Percentiles rank a stretch among this genome's conserved stretches.
These are phyloP conservation scores for Fraxinus platypoda DNA, from an alignment of 305 asterid genomes.

Conservation along the genomic window DNA sequence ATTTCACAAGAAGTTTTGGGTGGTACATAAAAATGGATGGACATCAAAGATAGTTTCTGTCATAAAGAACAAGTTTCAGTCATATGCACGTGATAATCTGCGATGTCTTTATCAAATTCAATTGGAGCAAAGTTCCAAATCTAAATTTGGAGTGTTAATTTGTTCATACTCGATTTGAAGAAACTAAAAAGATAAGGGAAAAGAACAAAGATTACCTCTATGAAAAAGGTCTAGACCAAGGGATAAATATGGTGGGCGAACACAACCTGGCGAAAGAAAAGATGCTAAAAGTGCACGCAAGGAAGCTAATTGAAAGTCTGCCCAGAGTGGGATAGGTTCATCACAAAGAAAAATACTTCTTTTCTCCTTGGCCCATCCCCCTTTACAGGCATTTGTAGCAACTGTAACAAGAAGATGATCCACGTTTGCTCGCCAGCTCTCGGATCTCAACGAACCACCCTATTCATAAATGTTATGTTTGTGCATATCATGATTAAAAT, in stretches of 20 bases:
- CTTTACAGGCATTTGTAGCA: slow-evolving; percentile 64
- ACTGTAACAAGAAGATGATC: slow-evolving; percentile 62
- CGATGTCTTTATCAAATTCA: not conserved
- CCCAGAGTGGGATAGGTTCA: slow-evolving; percentile 14
- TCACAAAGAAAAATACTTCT: slow-evolving; percentile 29
- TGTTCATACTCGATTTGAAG: not conserved
- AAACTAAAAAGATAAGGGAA: not conserved
- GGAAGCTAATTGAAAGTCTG: too few species aligned
- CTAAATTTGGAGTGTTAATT: not conserved
- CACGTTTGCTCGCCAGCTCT: slow-evolving; percentile 62
- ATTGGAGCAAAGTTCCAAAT: not conserved
- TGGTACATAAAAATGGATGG: not conserved
- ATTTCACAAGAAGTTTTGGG: not conserved
- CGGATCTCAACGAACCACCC: slow-evolving; percentile 62
- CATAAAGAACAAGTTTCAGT: not conserved
- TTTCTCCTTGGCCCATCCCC: slow-evolving; percentile 53
- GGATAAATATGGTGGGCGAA: slow-evolving; percentile 64
- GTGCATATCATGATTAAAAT: too few species aligned
- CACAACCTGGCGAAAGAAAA: slow-evolving; percentile 70
- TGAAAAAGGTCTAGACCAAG: slow-evolving; percentile 65
- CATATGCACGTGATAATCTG: not conserved
- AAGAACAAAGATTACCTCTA: slow-evolving; percentile 46
- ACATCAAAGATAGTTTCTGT: not conserved
- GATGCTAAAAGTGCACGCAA: slow-evolving; percentile 41
- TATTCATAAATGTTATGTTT: too few species aligned